phyloP scores from a whole-genome alignment of 2,329 filamentous ascomycete species.

The Colletotrichum horii region DNA sequence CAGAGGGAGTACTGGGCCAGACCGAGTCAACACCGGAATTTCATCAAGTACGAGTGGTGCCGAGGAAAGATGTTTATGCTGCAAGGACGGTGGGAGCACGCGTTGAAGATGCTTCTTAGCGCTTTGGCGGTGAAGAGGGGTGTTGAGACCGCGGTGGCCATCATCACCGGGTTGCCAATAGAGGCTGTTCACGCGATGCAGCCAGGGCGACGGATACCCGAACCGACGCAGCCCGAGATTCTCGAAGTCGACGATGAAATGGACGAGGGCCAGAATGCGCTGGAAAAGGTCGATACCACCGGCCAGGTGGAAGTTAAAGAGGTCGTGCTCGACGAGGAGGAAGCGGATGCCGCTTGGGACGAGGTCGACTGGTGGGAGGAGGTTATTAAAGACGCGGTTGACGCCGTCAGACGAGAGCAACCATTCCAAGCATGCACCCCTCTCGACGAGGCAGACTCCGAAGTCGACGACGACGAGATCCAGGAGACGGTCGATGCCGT shows the following conservation, averaged over 20 bases:
- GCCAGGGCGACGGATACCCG: neutral
- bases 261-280: neutral
- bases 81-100: constrained; percentile 17
- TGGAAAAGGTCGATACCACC: neutral
- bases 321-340: neutral
- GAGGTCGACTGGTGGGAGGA: constrained; percentile 18
- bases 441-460: constrained; percentile 20
- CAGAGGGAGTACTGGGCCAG: constrained; percentile 17
- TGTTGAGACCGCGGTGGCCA: constrained; percentile 1
- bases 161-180: constrained; percentile 5
- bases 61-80: constrained; percentile 23
- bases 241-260: neutral
- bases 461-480: constrained; percentile 16
- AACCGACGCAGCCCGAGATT: neutral
- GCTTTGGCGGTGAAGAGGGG: constrained; percentile 14
- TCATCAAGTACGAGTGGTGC: constrained; percentile 20
- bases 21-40: constrained; percentile 9
- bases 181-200: constrained; percentile 8
- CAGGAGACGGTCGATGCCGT: constrained; percentile 19
- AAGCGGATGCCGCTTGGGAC: neutral
- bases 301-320: neutral
- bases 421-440: constrained; percentile 8
- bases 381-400: constrained; percentile 20
- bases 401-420: constrained; percentile 9
- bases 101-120: constrained; percentile 17